phyloP scores from a whole-genome alignment of 2,329 filamentous ascomycete genomes.

The Xylariaceae sp. region DNA sequence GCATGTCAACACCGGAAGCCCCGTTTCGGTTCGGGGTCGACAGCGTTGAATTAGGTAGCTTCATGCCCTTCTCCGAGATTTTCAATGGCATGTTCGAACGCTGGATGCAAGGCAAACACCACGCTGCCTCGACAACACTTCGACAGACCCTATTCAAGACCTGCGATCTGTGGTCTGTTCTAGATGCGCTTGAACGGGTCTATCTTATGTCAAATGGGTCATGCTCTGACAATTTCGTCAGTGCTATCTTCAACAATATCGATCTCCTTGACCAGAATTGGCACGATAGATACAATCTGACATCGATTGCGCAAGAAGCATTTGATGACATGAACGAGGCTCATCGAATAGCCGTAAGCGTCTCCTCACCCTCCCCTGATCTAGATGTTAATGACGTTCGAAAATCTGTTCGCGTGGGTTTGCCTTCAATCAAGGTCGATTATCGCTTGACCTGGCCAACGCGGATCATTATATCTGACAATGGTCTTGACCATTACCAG shows the following conservation, averaged over 20 bases:
- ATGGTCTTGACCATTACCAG: constrained; percentile 64
- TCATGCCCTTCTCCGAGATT: constrained; percentile 70
- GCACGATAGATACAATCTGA: constrained; percentile 79
- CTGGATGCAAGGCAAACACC: constrained; percentile 76
- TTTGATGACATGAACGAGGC: constrained; percentile 57
- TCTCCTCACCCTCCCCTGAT: constrained; percentile 36
- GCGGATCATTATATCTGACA: constrained; percentile 67
- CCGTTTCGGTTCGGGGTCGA: neutral
- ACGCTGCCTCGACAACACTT: constrained; percentile 62
- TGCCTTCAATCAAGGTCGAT: constrained; percentile 60
- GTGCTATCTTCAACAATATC: constrained; percentile 69
- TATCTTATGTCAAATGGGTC: constrained; percentile 76
- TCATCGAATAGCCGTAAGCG: constrained; percentile 58
- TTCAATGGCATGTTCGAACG: constrained; percentile 66
- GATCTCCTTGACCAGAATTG: constrained; percentile 58
- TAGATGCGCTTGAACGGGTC: constrained; percentile 65
- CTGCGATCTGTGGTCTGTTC: constrained; percentile 61
- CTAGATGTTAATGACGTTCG: constrained; percentile 42
- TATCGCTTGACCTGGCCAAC: constrained; percentile 66
- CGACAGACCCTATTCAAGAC: constrained; percentile 62
- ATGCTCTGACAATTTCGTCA: constrained; percentile 60
- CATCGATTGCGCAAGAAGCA: constrained; percentile 69
- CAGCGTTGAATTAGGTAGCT: constrained; percentile 44
- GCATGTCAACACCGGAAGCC: constrained; percentile 34
- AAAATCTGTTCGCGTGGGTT: constrained; percentile 54